phyloP scores from a whole-genome alignment of 164 flowering plant species.

The Euptelea pleiosperma region DNA sequence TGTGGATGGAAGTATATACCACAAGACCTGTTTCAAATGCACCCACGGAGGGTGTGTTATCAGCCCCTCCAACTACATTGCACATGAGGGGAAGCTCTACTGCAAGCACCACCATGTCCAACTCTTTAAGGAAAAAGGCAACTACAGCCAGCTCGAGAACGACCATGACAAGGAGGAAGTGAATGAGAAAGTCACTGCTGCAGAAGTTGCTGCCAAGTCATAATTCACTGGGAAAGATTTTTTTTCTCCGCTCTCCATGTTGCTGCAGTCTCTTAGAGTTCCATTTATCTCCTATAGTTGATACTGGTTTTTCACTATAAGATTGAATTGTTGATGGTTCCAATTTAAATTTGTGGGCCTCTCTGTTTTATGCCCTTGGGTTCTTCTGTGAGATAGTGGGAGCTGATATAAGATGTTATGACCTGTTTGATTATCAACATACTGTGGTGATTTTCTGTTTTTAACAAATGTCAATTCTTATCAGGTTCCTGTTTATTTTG shows the following conservation, averaged over 20 bases:
- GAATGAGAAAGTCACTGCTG: constrained; percentile 12
- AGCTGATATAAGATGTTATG: constrained; percentile 13
- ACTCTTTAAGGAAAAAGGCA: constrained; percentile 89
- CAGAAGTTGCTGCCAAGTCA: constrained; percentile 37
- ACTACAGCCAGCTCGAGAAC: constrained; percentile 78
- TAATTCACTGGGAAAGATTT: constrained; percentile 8
- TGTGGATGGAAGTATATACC: constrained; percentile 78
- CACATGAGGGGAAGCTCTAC: constrained; percentile 84
- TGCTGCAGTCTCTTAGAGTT: constrained; percentile 1
- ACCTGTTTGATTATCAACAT: constrained; percentile 16
- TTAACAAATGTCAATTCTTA: background rate
- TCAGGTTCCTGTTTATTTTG: background rate
- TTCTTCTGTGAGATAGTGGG: constrained; percentile 15
- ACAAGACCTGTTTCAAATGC: constrained; percentile 91
- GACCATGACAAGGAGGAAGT: constrained; percentile 30
- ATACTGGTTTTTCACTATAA: constrained; percentile 14
- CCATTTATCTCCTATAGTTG: constrained; percentile 7
- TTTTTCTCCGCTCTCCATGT: constrained; percentile 1
- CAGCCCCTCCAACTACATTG: constrained; percentile 91
- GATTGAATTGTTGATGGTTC: constrained; percentile 10
- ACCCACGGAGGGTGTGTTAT: constrained; percentile 86
- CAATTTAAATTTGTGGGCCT: constrained; percentile 12
- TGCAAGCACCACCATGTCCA: constrained; percentile 89
- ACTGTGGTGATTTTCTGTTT: constrained; percentile 16
- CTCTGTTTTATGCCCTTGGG: constrained; percentile 7